These are phyloP conservation scores for Phytophthora parvispora DNA, from an alignment of 352 stramenopile genomes.

Conservation along the genomic window DNA sequence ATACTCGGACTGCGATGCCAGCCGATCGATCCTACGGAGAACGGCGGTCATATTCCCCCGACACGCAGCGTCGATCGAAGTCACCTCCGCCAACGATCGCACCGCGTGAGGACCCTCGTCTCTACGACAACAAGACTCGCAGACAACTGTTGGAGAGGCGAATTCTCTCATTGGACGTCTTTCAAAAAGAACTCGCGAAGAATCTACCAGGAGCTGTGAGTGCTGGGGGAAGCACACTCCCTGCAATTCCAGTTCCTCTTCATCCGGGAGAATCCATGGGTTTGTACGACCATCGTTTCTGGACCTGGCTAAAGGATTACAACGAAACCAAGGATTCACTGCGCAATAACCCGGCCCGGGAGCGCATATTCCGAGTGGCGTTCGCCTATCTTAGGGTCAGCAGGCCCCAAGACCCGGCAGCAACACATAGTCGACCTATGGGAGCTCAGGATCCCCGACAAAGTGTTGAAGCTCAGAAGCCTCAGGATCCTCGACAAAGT, in stretches of 20 bases:
- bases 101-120: conserved; percentile 12
- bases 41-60: conserved; percentile 5
- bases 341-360: conserved; percentile 11
- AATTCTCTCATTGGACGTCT: conserved; percentile 21
- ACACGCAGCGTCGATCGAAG: conserved; percentile 1
- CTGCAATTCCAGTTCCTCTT: conserved; percentile 32
- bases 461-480: neutral
- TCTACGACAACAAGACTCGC: conserved; percentile 17
- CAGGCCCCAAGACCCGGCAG: neutral
- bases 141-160: conserved; percentile 29
- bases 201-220: neutral
- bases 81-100: conserved; percentile 3
- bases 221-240: neutral
- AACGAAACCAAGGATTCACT: conserved; percentile 33
- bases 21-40: neutral
- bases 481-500: neutral
- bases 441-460: neutral
- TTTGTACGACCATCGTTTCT: conserved; percentile 37
- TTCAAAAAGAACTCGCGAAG: conserved; percentile 18
- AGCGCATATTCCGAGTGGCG: conserved; percentile 29
- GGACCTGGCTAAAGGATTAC: conserved; percentile 25
- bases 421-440: too few relatives aligned
- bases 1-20: neutral
- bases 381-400: conserved; percentile 33
- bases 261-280: conserved; percentile 32